Percentiles rank a stretch among this genome's conserved stretches.
These are phyloP conservation scores for Mallotus repandus DNA, from an alignment of 441 rosid species.

Conservation along the genomic window DNA sequence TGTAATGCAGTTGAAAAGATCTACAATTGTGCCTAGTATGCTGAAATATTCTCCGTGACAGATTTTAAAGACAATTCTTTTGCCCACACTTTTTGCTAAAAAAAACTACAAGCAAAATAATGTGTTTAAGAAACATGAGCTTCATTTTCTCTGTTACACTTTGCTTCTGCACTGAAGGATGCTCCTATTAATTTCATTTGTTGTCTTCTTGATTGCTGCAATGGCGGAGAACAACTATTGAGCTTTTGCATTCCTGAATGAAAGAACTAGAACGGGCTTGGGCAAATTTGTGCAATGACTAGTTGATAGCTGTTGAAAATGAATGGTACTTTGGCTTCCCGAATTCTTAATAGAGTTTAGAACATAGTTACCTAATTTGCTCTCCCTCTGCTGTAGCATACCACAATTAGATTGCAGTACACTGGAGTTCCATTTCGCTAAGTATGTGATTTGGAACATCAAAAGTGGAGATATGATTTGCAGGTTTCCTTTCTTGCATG, in stretches of 20 bases:
- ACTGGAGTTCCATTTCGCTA: too few relatives aligned
- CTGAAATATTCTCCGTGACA: neutral
- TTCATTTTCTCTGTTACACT: neutral
- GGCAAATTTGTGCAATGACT: neutral
- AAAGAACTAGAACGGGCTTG: neutral
- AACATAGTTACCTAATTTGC: too few relatives aligned
- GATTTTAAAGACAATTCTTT: neutral
- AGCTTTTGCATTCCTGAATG: neutral
- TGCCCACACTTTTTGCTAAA: neutral
- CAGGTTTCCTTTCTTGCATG: too few relatives aligned
- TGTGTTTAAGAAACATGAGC: neutral
- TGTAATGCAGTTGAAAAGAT: neutral
- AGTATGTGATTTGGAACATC: too few relatives aligned
- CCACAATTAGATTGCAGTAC: too few relatives aligned
- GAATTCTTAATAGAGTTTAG: neutral
- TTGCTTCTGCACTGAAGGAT: neutral
- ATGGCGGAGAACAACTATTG: neutral
- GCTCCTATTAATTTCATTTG: neutral
- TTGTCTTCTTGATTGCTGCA: neutral
- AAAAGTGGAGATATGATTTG: too few relatives aligned
- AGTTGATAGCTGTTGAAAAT: neutral
- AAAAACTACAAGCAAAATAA: neutral
- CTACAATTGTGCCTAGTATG: neutral
- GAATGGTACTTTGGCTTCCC: neutral
- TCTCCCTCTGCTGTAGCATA: too few relatives aligned